Base-by-base conservation (phyloP, 2,329 filamentous ascomycete genomes). In the Epichloe sp. region DNA sequence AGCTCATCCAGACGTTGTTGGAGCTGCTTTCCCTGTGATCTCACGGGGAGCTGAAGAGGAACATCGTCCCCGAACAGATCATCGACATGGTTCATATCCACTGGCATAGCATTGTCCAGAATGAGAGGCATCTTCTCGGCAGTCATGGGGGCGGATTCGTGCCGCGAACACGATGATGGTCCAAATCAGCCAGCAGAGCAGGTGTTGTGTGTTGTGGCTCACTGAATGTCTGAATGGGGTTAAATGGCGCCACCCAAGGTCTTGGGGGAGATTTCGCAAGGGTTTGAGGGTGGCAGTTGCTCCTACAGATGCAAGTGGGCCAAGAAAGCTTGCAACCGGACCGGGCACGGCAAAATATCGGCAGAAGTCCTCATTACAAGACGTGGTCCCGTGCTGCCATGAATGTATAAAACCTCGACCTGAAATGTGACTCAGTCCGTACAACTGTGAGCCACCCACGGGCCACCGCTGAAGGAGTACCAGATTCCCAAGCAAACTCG, bases 61-160 rank as follows among this genome's bases (percentile, higher is more conserved):
- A 80, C 77, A 56, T 81, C 77, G 63, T 88, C 85, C 38, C 83
- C 85, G 63, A 90, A 90, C 36, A 90, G 74, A 62, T 90, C 86
- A 60, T 86, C 81, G 42, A 85, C 81, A 57, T 82, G 78, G 58
- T 82, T 71, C 57, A 79, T 68, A 51, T 72, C 68, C 50, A 73
- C 71, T 38, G 73, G 70, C 65, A 80, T 74, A 40, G 68, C 23
- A 52, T 62, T 63, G 42, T 68, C 65, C 55, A 70, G 58, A 55
- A 70, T 67, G 55, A 74, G 65, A 41, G 71, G 70, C 68, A 73
- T 73, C 57, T 66, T 67, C 57, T 64, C 61, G 51, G 63, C 60
- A 49, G 65, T 61, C 67, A 71, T 69, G 43, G 52, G 48, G 50
- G 41, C 52, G 35, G 36, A 34, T 31, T 49, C 35, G 26, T 36